Conservation (phyloP, 768 basidiomycete species). For the Panellus pusillus region DNA sequence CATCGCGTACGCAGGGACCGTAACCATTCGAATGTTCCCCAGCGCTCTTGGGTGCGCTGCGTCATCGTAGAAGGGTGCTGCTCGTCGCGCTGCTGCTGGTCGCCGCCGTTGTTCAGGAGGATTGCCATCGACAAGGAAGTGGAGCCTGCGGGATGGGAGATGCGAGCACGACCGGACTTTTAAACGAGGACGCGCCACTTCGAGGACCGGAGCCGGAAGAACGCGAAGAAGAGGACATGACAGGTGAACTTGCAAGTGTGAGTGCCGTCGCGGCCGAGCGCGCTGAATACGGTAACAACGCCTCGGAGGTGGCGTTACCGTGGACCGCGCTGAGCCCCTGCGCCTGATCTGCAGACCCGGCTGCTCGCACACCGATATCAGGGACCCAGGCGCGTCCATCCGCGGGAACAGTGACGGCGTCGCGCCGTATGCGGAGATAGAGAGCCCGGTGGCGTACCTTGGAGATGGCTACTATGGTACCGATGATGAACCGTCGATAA, state of each 20-base stretch:
- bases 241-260: slow-evolving; percentile 7
- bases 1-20: slow-evolving; percentile 3
- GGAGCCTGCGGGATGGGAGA: slow-evolving; percentile 13
- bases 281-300: slow-evolving; percentile 16
- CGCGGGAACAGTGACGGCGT: slow-evolving; percentile 5
- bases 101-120: slow-evolving; percentile 12
- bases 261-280: slow-evolving; percentile 11
- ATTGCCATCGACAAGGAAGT: slow-evolving; percentile 22
- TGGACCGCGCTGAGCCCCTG: slow-evolving; percentile 16
- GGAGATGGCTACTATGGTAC: slow-evolving; percentile 7
- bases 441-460: slow-evolving; percentile 16
- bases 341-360: slow-evolving; percentile 11
- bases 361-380: background rate
- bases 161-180: slow-evolving; percentile 10
- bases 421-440: slow-evolving; percentile 17
- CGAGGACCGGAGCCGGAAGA: background rate
- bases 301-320: slow-evolving; percentile 17
- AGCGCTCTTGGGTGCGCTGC: slow-evolving; percentile 1
- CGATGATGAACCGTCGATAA: slow-evolving; percentile 5
- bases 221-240: slow-evolving; percentile 10
- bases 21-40: slow-evolving; percentile 2
- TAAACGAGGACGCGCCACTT: slow-evolving; percentile 7
- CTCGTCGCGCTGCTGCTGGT: background rate
- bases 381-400: slow-evolving; percentile 4
- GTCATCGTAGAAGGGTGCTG: background rate